A percentile compares a stretch with the other conserved stretches of the same genome.
phyloP scores from a whole-genome alignment of 208 protist genomes.

The Porcisia deanei region DNA sequence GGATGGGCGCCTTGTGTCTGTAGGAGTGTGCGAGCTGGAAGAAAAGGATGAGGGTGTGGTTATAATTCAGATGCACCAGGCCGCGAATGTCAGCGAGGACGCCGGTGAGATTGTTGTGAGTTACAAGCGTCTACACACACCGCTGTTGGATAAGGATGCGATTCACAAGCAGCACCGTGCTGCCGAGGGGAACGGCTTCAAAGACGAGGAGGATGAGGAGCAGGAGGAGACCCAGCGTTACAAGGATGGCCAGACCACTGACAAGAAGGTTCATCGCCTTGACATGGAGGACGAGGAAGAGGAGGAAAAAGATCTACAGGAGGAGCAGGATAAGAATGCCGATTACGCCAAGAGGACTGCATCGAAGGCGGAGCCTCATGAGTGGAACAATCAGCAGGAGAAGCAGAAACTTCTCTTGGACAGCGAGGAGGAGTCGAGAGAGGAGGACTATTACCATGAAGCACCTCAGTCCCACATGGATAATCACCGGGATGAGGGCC shows the following conservation, averaged over 20 bases:
- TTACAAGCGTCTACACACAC: slow-evolving; percentile 71
- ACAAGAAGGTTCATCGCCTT: slow-evolving; percentile 10
- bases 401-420: slow-evolving; percentile 4
- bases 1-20: slow-evolving; percentile 53
- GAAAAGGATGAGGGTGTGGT: slow-evolving; percentile 49
- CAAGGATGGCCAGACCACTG: neutral
- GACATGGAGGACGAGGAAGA: slow-evolving; percentile 32
- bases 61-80: slow-evolving; percentile 63
- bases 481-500: neutral
- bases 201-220: slow-evolving; percentile 32
- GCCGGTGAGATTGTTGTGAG: slow-evolving; percentile 76
- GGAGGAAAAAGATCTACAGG: slow-evolving; percentile 22
- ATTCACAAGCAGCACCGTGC: slow-evolving; percentile 7
- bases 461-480: no score
- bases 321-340: neutral
- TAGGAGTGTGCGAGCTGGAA: slow-evolving; percentile 38
- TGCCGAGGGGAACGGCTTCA: neutral
- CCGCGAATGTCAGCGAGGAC: slow-evolving; percentile 42
- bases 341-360: slow-evolving; percentile 6
- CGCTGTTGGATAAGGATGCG: slow-evolving; percentile 8
- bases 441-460: slow-evolving; percentile 8
- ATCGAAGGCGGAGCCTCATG: neutral
- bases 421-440: slow-evolving; percentile 9
- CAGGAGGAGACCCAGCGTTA: slow-evolving; percentile 15
- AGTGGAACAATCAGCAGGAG: no score